Conservation (phyloP, 1,284 basidiomycete species). For the Pisolithus thermaeus region DNA sequence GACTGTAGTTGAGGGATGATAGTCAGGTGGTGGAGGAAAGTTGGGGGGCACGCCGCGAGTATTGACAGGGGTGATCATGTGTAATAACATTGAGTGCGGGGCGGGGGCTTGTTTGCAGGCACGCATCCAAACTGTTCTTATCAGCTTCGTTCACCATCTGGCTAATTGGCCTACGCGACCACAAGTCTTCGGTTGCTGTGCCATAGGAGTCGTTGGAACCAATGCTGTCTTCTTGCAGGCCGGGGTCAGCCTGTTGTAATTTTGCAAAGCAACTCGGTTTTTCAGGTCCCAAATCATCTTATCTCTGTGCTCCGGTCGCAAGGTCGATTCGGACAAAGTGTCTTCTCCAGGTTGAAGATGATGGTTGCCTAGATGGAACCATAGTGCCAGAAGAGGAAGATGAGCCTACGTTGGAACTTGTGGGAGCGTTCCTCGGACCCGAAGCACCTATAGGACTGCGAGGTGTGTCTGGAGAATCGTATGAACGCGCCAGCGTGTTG, state of each 20-base stretch:
- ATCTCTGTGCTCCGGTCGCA: constrained; percentile 28
- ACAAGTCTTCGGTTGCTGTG: constrained; percentile 25
- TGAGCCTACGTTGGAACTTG: constrained; percentile 17
- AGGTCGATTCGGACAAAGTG: constrained; percentile 26
- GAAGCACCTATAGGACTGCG: constrained; percentile 52
- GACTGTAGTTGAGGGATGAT: constrained; percentile 17
- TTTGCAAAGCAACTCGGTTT: constrained; percentile 15
- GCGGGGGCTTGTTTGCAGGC: constrained; percentile 19
- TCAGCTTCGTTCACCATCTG: constrained; percentile 20
- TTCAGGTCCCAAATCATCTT: constrained; percentile 28
- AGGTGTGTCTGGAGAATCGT: constrained; percentile 32
- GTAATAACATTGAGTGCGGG: constrained; percentile 29
- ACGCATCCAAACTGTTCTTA: constrained; percentile 10
- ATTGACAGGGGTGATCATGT: constrained; percentile 13
- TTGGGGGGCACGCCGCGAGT: constrained; percentile 15
- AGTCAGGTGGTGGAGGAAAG: constrained; percentile 13
- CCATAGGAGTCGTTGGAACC: constrained; percentile 26
- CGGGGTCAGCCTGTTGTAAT: constrained; percentile 14
- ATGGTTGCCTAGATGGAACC: constrained; percentile 24
- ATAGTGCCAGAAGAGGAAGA: constrained; percentile 21
- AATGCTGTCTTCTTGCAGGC: constrained; percentile 16
- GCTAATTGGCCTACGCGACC: constrained; percentile 29
- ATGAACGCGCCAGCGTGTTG: constrained; percentile 14
- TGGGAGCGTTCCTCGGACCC: constrained; percentile 34
- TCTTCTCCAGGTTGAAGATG: constrained; percentile 27